Evolutionary conservation across 1,284 basidiomycete genomes (phyloP), one percentile per base, ranked within the genome.

Genomic region (Cystobasidium pallidum): DNA sequence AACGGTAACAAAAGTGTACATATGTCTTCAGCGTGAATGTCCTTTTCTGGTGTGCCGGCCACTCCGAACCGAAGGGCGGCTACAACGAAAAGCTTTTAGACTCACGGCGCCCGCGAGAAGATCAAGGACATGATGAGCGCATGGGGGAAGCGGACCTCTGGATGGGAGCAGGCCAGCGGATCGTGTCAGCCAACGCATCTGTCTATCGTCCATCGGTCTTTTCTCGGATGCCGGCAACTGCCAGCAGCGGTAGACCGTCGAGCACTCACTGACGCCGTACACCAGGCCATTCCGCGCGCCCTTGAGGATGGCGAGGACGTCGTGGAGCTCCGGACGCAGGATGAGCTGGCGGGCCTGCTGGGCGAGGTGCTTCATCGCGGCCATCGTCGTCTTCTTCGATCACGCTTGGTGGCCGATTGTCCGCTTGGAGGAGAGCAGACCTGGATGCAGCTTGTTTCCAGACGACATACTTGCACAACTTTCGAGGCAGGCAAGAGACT

Each of bases 111-210:
- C 1, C 79, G 72, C 8, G 81, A 80, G 79, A 99, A 99, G 32
- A 99, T 84, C 74, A 97, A 87, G n/a, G 93, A 90, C 95, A 99
- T 99, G 70, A 99, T 90, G 30, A 99, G 84, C 1, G 96, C 95
- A 86, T 99, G 96, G n/a, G 96, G 96, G 80, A 96, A 96, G 55
- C 84, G 77, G 28, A 78, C 76, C 28, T 74, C 39, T 59, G 49
- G 28, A 39, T 1, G n/a, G 2, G 4, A 43, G n/a, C n/a, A 13
- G 4, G 34, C 36, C 36, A 39, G 13, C 36, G 36, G 6, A 13
- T 13, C 6, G 6, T 8, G 58, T 32, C 47, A 49, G 24, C 49
- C 2, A 51, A 7, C 4, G 6, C n/a, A n/a, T 58, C 6, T 17
- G 51, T 17, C 2, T 32, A 13, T 19, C n/a, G 21, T 43, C 61